Conservation (phyloP, 768 basidiomycete genomes). For the Naganishia kalamii region DNA sequence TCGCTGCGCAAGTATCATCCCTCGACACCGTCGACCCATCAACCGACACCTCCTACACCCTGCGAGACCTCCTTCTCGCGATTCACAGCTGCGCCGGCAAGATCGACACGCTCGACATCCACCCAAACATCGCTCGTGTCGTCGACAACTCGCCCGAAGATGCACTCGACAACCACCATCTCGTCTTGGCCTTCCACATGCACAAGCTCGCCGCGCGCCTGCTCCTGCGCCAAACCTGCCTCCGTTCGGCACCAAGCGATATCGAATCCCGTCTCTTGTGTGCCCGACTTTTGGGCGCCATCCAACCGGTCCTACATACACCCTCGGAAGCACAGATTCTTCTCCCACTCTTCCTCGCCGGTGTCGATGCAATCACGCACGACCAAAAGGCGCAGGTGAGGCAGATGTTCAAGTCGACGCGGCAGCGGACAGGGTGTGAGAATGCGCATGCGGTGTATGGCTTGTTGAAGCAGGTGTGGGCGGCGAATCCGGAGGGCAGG, state of each 20-base stretch:
- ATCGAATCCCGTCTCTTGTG: conserved; percentile 14
- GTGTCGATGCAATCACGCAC: conserved; percentile 10
- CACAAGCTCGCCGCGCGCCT: conserved; percentile 16
- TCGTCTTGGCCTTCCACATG: conserved; percentile 15
- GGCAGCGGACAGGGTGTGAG: conserved; percentile 11
- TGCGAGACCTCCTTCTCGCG: not conserved
- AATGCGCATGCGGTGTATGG: conserved; percentile 9
- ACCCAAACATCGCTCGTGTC: not conserved
- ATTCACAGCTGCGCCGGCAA: not conserved
- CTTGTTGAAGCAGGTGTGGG: conserved; percentile 12
- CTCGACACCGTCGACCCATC: not conserved
- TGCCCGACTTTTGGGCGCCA: conserved; percentile 10
- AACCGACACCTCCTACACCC: not conserved
- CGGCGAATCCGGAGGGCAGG: conserved; percentile 5
- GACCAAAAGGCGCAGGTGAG: not conserved
- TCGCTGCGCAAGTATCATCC: not conserved
- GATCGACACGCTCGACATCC: conserved; percentile 17
- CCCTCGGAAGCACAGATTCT: conserved; percentile 17
- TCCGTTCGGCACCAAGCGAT: not conserved
- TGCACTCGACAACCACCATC: conserved; percentile 15
- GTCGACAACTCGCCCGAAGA: conserved; percentile 3
- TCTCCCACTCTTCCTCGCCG: conserved; percentile 13
- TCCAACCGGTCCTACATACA: conserved; percentile 12
- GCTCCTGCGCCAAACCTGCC: conserved; percentile 12
- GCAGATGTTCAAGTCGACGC: conserved; percentile 10